Evolutionary conservation across 2,329 filamentous ascomycete species (phyloP).

Genomic region (Phyllosticta citriasiana): DNA sequence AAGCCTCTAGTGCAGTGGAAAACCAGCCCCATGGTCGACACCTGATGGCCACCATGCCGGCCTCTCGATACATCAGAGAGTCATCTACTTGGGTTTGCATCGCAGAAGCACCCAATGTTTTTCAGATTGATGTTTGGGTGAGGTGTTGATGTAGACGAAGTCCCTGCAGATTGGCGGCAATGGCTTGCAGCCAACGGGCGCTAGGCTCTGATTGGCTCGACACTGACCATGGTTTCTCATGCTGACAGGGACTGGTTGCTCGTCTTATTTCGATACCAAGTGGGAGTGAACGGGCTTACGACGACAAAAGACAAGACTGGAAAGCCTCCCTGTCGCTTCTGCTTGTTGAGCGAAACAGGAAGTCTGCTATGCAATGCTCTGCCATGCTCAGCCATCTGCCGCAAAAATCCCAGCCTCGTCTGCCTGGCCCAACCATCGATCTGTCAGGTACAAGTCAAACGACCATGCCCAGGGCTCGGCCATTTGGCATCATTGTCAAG

Average conservation of each 20-base stretch:
- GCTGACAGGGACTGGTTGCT: too few species aligned
- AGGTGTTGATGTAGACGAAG: neutral
- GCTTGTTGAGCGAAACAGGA: neutral
- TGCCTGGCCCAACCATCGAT: neutral
- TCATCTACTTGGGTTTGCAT: neutral
- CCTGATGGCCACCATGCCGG: neutral
- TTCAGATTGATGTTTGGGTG: neutral
- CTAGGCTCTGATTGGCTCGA: neutral
- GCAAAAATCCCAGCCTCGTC: neutral
- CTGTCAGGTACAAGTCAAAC: neutral
- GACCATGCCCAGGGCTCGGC: neutral
- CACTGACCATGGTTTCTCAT: neutral
- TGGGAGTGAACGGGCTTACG: too few species aligned
- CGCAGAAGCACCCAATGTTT: neutral
- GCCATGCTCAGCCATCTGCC: neutral
- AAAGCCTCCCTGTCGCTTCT: neutral
- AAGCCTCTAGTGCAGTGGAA: neutral
- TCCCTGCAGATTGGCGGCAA: neutral
- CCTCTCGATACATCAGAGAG: neutral
- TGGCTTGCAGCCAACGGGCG: neutral
- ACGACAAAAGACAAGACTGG: too few species aligned
- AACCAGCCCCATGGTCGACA: neutral
- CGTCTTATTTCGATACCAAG: too few species aligned
- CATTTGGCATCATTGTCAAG: neutral
- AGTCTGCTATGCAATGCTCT: neutral